Evolutionary conservation across 176 grass and related monocot species (phyloP), one percentile per base, ranked within the genome.

Genomic region (Chloris gayana): DNA sequence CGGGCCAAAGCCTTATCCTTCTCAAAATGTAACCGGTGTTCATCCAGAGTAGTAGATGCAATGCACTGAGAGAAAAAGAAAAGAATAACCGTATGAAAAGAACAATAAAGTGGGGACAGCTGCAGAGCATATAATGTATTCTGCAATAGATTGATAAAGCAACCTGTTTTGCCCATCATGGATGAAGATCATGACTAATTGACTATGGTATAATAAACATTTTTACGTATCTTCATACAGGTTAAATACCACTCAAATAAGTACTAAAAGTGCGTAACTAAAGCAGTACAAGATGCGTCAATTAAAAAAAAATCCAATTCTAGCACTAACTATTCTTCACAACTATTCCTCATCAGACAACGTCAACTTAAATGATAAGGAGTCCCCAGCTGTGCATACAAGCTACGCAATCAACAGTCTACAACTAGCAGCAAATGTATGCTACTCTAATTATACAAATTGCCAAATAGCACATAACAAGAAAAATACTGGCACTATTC

Each of bases 1-100:
- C 96, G 96, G 50, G 96, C 92, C 83, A 99, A 99, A 83, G 90
- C 96, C 63, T 99, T 99, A 61, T 99, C 96, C 80, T 99, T 99
- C 49, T 95, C 96, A 70, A 99, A 95, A 89, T 99, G 96, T 72
- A 86, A 80, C 46, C 77, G 88, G 72, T 99, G 90, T 83, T 99
- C 96, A 82, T 88, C 89, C 31, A 95, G 41, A 74, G 96, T 99
- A 51, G 96, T 95, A 42, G 96, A 91, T 46, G 96, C 96, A 82
- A 99, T 99, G 80, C 96, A 99, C 96, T 99, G 82, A 29, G 10
- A 70, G 46, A 35, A 64, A 30, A 83, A 83, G 66, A 86, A 46
- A 62, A 74, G 25, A 27, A 67, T 83, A 54, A 80, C 6, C 22
- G 29, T 9, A 13, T 19, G 33, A 3, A 49, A 71, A 72, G 13